These are phyloP conservation scores for Leucaena leucocephala DNA, from an alignment of 306 rosid species.

Conservation along the genomic window DNA sequence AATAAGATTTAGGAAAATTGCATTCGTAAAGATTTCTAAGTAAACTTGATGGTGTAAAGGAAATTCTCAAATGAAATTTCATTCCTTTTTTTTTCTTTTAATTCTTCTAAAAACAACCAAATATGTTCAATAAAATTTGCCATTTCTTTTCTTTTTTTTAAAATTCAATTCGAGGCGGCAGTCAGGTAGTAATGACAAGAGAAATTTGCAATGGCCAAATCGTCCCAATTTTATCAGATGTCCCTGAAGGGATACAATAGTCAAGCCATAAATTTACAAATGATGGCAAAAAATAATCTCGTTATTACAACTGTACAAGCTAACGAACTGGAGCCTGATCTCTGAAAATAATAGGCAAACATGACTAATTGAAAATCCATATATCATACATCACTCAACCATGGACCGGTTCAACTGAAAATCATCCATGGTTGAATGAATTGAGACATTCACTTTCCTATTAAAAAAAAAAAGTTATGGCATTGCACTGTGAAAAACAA, in stretches of 20 bases:
- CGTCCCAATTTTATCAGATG: too few species aligned
- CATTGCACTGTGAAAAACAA: not conserved
- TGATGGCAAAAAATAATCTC: too few species aligned
- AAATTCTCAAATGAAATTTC: not conserved
- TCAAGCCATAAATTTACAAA: too few species aligned
- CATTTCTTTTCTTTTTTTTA: not conserved
- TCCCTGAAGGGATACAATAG: too few species aligned
- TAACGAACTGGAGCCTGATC: not conserved
- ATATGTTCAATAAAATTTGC: not conserved
- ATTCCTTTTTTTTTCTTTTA: not conserved
- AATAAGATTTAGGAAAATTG: not conserved
- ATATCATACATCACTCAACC: slow-evolving; percentile 7
- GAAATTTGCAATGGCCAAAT: not conserved
- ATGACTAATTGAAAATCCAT: slow-evolving; percentile 12
- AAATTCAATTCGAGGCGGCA: not conserved
- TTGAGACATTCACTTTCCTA: not conserved
- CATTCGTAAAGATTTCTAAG: not conserved
- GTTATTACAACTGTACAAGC: too few species aligned
- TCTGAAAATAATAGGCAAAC: slow-evolving; percentile 4
- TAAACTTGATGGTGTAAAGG: not conserved
- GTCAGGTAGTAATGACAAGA: slow-evolving; percentile 13
- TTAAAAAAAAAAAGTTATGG: not conserved
- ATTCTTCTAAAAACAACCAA: not conserved
- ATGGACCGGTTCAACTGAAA: slow-evolving; percentile 4
- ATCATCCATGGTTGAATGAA: slow-evolving; percentile 17